Evolutionary conservation across 2,329 filamentous ascomycete species (phyloP), one percentile per base, ranked within the genome.

Genomic region (Arthroderma uncinatum): DNA sequence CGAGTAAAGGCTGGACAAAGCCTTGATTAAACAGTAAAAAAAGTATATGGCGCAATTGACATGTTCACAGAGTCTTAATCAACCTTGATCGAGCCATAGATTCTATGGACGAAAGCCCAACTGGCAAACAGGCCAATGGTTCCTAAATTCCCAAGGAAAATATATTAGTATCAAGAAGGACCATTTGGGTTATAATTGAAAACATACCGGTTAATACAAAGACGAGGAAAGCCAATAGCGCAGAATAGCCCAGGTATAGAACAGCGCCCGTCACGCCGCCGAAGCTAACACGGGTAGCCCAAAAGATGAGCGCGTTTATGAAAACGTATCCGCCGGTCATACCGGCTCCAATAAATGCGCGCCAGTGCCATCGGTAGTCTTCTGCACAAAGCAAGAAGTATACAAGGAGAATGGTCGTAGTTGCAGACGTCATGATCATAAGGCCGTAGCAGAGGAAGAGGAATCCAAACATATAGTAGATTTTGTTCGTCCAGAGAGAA

Each of bases 391-490:
- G 83, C 64, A 98, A 71, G 77, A 97, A 97, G 74, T 98, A 98
- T 0, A 96, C 88, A 80, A 97, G 85, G 16, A 98, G 77, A 7
- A 97, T 85, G 0, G 93, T 97, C 40, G 94, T 92, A 0, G 91
- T 86, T 0, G 92, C 92, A 59, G 87, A 90, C 0, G 93, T 97
- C 65, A 95, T 87, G 65, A 97, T 89, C 90, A 98, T 96, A 53
- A 98, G 81, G 9, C 88, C 91, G 68, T 95, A 98, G 79, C 91
- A 96, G 57, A 98, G 81, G 79, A 98, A 98, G 36, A 98, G 78
- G 79, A 98, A 98, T 21, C 93, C 93, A 67, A 98, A 98, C 93
- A 98, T 98, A 80, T 98, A 98, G 79, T 98, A 98, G 63, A 98
- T 93, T 74, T 93, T 89, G 77, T 86, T 92, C 74, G 94, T 95